These are phyloP conservation scores for Nectriaceae sp. DNA, from an alignment of 2,329 filamentous ascomycete species.

Conservation along the genomic window DNA sequence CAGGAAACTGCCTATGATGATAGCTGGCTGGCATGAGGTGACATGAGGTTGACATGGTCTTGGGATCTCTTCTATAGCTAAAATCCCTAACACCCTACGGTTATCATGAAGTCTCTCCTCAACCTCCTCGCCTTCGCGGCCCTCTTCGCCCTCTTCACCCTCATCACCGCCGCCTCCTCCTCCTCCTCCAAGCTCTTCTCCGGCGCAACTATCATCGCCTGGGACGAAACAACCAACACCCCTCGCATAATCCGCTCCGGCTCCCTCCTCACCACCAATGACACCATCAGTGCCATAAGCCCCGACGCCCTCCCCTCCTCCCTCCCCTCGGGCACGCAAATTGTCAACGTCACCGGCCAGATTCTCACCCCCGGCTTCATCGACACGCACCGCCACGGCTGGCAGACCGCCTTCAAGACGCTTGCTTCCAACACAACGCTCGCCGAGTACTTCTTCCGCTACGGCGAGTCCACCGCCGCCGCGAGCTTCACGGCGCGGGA, in stretches of 20 bases:
- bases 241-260: constrained; percentile 42
- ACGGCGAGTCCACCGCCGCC: constrained; percentile 35
- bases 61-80: no score
- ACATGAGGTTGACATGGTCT: no score
- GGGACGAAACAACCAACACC: constrained; percentile 33
- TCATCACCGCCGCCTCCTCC: no score
- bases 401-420: constrained; percentile 58
- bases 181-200: constrained; percentile 21
- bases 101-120: no score
- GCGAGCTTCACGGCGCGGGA: constrained; percentile 42
- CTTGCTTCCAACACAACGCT: constrained; percentile 53
- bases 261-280: constrained; percentile 41
- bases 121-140: no score
- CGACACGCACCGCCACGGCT: constrained; percentile 57
- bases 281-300: constrained; percentile 38
- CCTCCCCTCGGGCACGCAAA: constrained; percentile 30
- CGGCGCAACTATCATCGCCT: constrained; percentile 45
- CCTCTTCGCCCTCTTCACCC: no score
- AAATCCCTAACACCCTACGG: no score
- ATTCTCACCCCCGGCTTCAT: constrained; percentile 58
- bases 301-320: constrained; percentile 8
- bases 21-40: no score
- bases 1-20: no score
- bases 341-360: constrained; percentile 51
- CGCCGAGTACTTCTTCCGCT: constrained; percentile 48